Evolutionary conservation across 257 asterid genomes (phyloP).

Genomic region (Nicotiana undulata): DNA sequence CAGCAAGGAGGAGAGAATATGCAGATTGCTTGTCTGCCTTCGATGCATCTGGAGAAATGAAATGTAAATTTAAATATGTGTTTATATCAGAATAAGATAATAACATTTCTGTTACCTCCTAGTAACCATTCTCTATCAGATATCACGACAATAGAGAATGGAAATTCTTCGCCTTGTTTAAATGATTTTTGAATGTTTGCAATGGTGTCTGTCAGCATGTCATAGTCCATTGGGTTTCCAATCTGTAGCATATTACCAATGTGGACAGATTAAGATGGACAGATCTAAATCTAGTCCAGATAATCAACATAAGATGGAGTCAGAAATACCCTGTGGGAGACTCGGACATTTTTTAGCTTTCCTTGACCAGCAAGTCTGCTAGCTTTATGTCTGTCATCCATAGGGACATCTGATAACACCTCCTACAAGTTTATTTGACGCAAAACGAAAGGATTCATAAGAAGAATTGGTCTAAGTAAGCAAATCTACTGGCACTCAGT

Average conservation of each 20-base stretch:
- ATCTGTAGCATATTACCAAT: slow-evolving; percentile 40
- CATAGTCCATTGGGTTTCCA: slow-evolving; percentile 91
- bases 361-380: slow-evolving; percentile 51
- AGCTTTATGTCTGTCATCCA: slow-evolving; percentile 66
- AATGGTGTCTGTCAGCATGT: slow-evolving; percentile 63
- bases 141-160: slow-evolving; percentile 79
- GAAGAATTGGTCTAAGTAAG: not conserved
- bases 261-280: slow-evolving; percentile 1
- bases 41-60: slow-evolving; percentile 49
- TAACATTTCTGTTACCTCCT: slow-evolving; percentile 56
- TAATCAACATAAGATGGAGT: slow-evolving; percentile 9
- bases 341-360: slow-evolving; percentile 64
- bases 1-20: slow-evolving; percentile 92
- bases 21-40: slow-evolving; percentile 93
- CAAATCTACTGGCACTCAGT: not conserved
- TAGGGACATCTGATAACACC: slow-evolving; percentile 85
- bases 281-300: not conserved
- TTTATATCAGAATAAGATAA: not conserved
- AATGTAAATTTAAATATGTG: not conserved
- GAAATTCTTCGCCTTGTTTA: slow-evolving; percentile 49
- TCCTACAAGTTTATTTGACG: slow-evolving; percentile 42
- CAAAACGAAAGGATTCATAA: slow-evolving; percentile 1
- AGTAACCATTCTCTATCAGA: slow-evolving; percentile 86
- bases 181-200: slow-evolving; percentile 39
- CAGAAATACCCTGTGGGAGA: slow-evolving; percentile 69